Conservation (phyloP, 441 rosid species). For the Melastoma candidum region DNA sequence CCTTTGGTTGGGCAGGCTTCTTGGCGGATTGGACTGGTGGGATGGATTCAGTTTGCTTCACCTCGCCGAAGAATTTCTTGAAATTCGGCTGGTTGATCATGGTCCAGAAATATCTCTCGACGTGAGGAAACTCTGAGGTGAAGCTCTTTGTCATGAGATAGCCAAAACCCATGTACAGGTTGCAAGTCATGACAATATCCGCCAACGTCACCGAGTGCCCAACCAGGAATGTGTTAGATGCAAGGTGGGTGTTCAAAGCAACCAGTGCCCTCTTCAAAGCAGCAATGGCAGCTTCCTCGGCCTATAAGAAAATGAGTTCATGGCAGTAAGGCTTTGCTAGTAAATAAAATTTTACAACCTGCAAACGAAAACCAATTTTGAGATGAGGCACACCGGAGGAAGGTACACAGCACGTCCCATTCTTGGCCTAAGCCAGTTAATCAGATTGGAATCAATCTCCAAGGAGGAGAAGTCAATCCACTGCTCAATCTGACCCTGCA, state of each 20-base stretch:
- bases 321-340: too few species aligned
- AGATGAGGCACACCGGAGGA: constrained; percentile 45
- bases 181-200: constrained; percentile 68
- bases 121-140: constrained; percentile 79
- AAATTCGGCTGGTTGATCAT: constrained; percentile 80
- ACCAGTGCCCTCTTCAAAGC: constrained; percentile 68
- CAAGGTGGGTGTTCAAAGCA: constrained; percentile 61
- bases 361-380: constrained; percentile 5
- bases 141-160: constrained; percentile 60
- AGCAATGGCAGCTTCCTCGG: constrained; percentile 70
- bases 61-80: constrained; percentile 70
- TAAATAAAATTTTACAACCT: neutral
- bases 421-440: constrained; percentile 50
- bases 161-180: constrained; percentile 45
- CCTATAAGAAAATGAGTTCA: constrained; percentile 21
- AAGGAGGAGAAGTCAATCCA: constrained; percentile 77
- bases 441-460: constrained; percentile 58
- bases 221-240: constrained; percentile 70
- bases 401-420: constrained; percentile 34
- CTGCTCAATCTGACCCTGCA: constrained; percentile 74
- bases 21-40: constrained; percentile 41
- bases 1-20: constrained; percentile 51
- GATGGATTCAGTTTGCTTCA: constrained; percentile 58
- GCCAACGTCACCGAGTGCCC: constrained; percentile 80
- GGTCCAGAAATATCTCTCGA: constrained; percentile 98